These are phyloP conservation scores for Apium graveolens DNA, from an alignment of 129 eudicot species.

Conservation along the genomic window DNA sequence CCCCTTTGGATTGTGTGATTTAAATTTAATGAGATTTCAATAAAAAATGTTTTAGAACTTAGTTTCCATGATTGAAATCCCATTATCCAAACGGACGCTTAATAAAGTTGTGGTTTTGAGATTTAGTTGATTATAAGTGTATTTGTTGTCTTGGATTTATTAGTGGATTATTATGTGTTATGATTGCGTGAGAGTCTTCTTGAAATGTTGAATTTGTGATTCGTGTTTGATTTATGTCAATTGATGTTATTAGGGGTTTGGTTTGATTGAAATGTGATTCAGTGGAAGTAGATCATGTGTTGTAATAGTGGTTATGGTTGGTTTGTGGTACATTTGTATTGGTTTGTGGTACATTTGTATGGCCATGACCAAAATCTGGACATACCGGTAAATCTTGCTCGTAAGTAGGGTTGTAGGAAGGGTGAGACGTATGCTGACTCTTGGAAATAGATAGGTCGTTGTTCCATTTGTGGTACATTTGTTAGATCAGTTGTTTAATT, in stretches of 20 bases:
- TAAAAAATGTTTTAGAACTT: no score
- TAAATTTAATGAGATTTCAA: no score
- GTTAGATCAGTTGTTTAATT: not conserved
- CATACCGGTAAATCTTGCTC: not conserved
- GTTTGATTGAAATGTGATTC: not conserved
- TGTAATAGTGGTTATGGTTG: no score
- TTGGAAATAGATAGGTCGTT: not conserved
- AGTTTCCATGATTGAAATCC: no score
- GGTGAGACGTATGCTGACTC: not conserved
- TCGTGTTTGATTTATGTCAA: not conserved
- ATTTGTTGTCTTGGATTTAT: not conserved
- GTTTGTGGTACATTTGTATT: no score
- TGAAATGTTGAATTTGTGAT: constrained; percentile 10
- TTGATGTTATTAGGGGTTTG: not conserved
- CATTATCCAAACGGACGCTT: no score
- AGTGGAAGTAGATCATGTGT: not conserved
- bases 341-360: constrained; percentile 3
- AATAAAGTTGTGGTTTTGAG: no score
- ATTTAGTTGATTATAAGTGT: no score
- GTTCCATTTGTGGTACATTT: not conserved
- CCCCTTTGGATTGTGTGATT: no score
- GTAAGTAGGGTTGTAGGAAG: not conserved
- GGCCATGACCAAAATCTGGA: not conserved
- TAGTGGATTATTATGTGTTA: not conserved
- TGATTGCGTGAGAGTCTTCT: not conserved